A percentile compares a stretch with the other conserved stretches of the same genome.
These are phyloP conservation scores for Colletotrichum abscissum DNA, from an alignment of 2,329 filamentous ascomycete genomes.

Conservation along the genomic window DNA sequence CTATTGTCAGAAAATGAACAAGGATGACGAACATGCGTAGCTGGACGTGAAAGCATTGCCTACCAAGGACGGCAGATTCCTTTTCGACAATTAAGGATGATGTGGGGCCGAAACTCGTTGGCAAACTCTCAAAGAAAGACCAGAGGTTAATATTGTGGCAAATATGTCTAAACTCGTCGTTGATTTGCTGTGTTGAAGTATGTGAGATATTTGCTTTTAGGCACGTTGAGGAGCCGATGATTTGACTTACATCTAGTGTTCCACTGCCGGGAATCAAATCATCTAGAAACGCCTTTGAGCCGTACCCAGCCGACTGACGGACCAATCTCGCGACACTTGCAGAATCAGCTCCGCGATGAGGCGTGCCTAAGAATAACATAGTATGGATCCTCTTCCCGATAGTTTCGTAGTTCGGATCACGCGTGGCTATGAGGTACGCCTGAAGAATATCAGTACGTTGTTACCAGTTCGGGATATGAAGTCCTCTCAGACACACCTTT, in stretches of 20 bases:
- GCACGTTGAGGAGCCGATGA: not conserved
- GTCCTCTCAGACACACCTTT: not conserved
- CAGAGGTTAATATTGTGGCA: not conserved
- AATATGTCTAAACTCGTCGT: not conserved
- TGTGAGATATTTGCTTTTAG: not conserved
- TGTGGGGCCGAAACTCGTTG: not conserved
- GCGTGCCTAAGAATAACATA: not conserved
- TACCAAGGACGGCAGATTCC: not conserved
- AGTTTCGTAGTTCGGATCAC: not conserved
- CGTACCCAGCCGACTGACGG: not conserved
- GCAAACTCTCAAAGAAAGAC: not conserved
- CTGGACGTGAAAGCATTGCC: not conserved
- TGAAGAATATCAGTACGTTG: not conserved
- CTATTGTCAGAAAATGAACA: not conserved
- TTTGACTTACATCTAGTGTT: not conserved
- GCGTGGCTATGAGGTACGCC: not conserved
- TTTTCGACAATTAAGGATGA: not conserved
- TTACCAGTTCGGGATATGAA: not conserved
- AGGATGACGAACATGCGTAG: not conserved
- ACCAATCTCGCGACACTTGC: not conserved
- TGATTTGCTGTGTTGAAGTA: not conserved
- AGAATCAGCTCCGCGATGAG: not conserved
- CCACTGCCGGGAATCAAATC: not conserved
- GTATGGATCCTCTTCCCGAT: not conserved
- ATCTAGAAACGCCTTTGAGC: not conserved